Base-by-base conservation (phyloP, 2,329 filamentous ascomycete genomes). In the Fusarium buharicum region DNA sequence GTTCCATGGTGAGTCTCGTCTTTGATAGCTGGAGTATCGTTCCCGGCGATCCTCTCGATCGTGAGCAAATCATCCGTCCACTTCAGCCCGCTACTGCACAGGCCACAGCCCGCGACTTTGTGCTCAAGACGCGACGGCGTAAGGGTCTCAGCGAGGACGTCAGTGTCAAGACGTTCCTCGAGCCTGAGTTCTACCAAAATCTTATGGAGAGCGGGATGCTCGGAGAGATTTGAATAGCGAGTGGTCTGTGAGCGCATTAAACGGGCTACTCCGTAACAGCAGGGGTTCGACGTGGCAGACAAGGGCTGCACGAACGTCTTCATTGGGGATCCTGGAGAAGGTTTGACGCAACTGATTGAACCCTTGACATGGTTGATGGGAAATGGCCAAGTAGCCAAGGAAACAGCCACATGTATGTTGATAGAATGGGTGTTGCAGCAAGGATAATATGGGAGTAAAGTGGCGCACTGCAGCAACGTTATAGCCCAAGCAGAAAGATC, bases 1-100 rank as follows among this genome's bases (percentile, higher is more conserved):
- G 93, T 74, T 93, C 93, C 52, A 93, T 92, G 72, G 88, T 98
- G 49, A 93, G 89, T 69, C 84, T 99, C 31, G 92, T 96, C 12
- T 99, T 99, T 76, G 95, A 99, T 74, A 88, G 91, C 65, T 99
- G 95, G 95, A 93, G 86, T 72, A 92, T 98, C 60, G 94, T 99
- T 1, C 95, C 95, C 2, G 95, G 95, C 51, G 95, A 99, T 76
- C 95, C 95, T 36, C 84, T 99, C 30, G 95, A 99, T 76, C 90
- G 89, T 72, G 90, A 93, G 59, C 88, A 96, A 61, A 87, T 92
- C 66, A 81, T 95, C 52, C 84, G 91, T 45, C 92, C 93, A 6
- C 81, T 99, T 64, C 93, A 98, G 76, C 92, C 93, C 62, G 95
- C 95, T 2, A 86, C 85, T 50, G 91, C 92, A 47, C 92, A 96